These are phyloP conservation scores for Sarocladium strictum DNA, from an alignment of 2,329 filamentous ascomycete species.

Conservation along the genomic window DNA sequence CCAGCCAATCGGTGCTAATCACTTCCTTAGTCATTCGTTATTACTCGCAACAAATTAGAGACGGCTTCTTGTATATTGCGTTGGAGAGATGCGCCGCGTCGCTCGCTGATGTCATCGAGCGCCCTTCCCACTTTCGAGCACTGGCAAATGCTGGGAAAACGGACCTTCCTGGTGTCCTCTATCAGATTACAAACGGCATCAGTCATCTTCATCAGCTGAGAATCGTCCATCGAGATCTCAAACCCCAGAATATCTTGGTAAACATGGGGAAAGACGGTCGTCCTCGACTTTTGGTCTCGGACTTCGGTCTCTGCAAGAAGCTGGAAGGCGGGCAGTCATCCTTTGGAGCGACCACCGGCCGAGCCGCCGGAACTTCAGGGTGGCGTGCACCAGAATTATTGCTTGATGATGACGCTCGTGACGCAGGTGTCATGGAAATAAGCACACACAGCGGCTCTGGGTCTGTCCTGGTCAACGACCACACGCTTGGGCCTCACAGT, in stretches of 20 bases:
- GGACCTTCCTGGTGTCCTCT: conserved; percentile 73
- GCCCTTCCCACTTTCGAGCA: conserved; percentile 58
- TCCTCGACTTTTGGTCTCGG: conserved; percentile 87
- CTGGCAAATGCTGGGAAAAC: conserved; percentile 67
- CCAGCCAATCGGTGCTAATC: neutral
- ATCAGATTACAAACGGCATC: conserved; percentile 85
- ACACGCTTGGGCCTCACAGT: conserved; percentile 46
- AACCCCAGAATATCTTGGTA: conserved; percentile 95
- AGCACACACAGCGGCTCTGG: conserved; percentile 57
- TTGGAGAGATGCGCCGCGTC: conserved; percentile 92
- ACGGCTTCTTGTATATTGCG: conserved; percentile 92
- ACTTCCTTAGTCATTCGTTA: conserved; percentile 75
- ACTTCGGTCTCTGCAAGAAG: conserved; percentile 97
- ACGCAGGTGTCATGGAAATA: conserved; percentile 36
- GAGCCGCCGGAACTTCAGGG: conserved; percentile 87
- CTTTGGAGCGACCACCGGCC: conserved; percentile 87
- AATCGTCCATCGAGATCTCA: conserved; percentile 95
- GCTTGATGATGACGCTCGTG: conserved; percentile 65
- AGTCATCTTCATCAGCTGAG: conserved; percentile 84
- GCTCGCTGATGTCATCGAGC: conserved; percentile 83
- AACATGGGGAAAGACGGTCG: conserved; percentile 62
- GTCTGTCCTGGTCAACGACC: conserved; percentile 49
- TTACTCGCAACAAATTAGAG: conserved; percentile 82
- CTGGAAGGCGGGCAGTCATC: conserved; percentile 91
- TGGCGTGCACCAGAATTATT: conserved; percentile 96